Evolutionary conservation across 768 basidiomycete species (phyloP), one percentile per base, ranked within the genome.

Genomic region (Leccinum rimulosum): DNA sequence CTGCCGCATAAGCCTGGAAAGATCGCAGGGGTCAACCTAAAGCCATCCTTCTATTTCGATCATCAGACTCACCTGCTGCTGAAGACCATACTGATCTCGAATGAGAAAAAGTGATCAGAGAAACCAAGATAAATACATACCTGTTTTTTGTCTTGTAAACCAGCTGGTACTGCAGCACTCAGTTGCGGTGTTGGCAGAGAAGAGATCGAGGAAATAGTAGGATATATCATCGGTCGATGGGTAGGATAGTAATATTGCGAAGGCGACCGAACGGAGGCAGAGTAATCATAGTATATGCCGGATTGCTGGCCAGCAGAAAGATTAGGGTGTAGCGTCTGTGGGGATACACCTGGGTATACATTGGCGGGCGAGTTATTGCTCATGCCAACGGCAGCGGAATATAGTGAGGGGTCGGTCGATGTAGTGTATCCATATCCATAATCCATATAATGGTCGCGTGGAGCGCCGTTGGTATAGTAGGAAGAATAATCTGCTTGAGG

Each of bases 211-310:
- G 82, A 75, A 28, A 79, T 77, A 12, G 77, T 70, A 58, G 83
- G 79, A 70, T 85, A 88, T 59, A 88, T 75, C 67, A 88, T 77
- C 6, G 82, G 73, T 66, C 86, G 87, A 60, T 77, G 79, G 14
- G 80, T 66, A 30, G 83, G 77, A 66, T 84, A 87, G 66, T 79
- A 90, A 66, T 79, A 89, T 60, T 83, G 87, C 12, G 85, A 82
- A 11, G 80, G 75, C 4, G 80, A 77, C 48, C 81, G 79, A 50
- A 78, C 74, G 12, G 76, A 66, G 17, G 75, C 76, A 52, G 77
- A 69, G 64, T 83, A 89, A 64, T 87, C 85, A 55, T 83, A 88
- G 72, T 83, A 88, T 54, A 84, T 61, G 38, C 78, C 78, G 35
- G 82, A 74, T 62, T 85, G 84, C 62, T 79, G 79, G 51, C 77